Evolutionary conservation across 805 yeast species (phyloP).

Genomic region (Sungouiella thailandica): DNA sequence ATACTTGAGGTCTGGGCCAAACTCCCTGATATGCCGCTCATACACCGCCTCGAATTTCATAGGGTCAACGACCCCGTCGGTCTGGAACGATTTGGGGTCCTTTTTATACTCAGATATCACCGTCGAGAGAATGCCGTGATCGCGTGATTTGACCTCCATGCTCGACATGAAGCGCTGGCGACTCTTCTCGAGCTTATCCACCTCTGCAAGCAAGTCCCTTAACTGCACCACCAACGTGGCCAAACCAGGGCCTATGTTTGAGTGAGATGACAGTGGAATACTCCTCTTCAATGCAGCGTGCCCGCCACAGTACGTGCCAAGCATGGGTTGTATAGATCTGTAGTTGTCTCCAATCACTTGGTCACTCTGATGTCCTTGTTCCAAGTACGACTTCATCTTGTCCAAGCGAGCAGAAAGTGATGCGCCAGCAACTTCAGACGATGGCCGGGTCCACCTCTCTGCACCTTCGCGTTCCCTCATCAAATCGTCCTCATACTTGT

Average conservation of each 20-base stretch:
- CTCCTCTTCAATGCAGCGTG: conserved; percentile 23
- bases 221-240: conserved; percentile 29
- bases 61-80: conserved; percentile 18
- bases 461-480: conserved; percentile 50
- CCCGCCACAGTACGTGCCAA: conserved; percentile 43
- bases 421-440: conserved; percentile 42
- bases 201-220: conserved; percentile 27
- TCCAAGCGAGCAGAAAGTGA: conserved; percentile 36
- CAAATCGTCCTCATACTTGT: conserved; percentile 50
- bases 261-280: conserved; percentile 39
- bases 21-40: conserved; percentile 40
- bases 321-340: conserved; percentile 39
- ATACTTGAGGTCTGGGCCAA: conserved; percentile 45
- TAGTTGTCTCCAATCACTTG: conserved; percentile 43
- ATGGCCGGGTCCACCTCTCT: conserved; percentile 47
- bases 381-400: conserved; percentile 44
- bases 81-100: conserved; percentile 11
- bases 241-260: conserved; percentile 28
- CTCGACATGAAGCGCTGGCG: conserved; percentile 38
- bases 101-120: conserved; percentile 44
- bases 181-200: conserved; percentile 25
- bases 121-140: conserved; percentile 47
- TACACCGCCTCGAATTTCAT: conserved; percentile 34
- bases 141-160: conserved; percentile 41
- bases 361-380: conserved; percentile 63